Percentiles rank a stretch among this genome's conserved stretches.
Evolutionary conservation across 192 early-diverging fungal genomes (phyloP).

Genomic region (Gryganskiella cystojenkinii): DNA sequence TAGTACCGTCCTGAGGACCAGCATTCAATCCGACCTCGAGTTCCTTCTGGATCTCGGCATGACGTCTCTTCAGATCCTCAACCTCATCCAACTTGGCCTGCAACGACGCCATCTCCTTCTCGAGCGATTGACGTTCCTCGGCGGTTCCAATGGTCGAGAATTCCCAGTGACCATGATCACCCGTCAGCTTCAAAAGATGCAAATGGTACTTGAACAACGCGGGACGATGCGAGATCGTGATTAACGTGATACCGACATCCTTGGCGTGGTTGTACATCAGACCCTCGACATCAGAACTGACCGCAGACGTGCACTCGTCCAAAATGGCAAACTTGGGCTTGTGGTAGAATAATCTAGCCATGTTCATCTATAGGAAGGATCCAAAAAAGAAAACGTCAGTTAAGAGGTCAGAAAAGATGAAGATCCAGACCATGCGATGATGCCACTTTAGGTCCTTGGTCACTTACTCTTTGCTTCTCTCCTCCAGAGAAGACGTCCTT

Average conservation of each 20-base stretch:
- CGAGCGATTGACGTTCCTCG: slow-evolving; percentile 84
- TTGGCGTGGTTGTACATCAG: slow-evolving; percentile 89
- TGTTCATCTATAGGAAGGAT: slow-evolving; percentile 71
- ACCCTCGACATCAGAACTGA: slow-evolving; percentile 93
- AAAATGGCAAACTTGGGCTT: slow-evolving; percentile 94
- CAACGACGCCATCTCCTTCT: slow-evolving; percentile 85
- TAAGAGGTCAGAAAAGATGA: background rate
- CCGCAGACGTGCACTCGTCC: slow-evolving; percentile 91
- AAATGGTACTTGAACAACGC: slow-evolving; percentile 97
- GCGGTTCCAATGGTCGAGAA: slow-evolving; percentile 83
- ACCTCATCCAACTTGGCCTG: slow-evolving; percentile 66
- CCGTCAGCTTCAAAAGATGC: slow-evolving; percentile 90
- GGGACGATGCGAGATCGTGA: slow-evolving; percentile 96
- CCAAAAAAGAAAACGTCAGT: slow-evolving; percentile 4
- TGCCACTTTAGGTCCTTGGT: too few species aligned
- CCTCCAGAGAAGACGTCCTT: slow-evolving; percentile 96
- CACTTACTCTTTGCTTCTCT: slow-evolving; percentile 86
- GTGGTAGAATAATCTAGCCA: slow-evolving; percentile 98
- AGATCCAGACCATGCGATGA: background rate
- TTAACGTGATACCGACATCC: slow-evolving; percentile 86
- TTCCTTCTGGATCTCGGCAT: slow-evolving; percentile 63
- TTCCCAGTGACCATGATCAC: slow-evolving; percentile 88
- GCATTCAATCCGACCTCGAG: slow-evolving; percentile 57
- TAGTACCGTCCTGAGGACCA: slow-evolving; percentile 49
- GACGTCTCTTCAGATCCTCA: slow-evolving; percentile 55